Evolutionary conservation across 805 yeast genomes (phyloP), one percentile per base, ranked within the genome.

Genomic region (Hanseniaspora nectarophila): DNA sequence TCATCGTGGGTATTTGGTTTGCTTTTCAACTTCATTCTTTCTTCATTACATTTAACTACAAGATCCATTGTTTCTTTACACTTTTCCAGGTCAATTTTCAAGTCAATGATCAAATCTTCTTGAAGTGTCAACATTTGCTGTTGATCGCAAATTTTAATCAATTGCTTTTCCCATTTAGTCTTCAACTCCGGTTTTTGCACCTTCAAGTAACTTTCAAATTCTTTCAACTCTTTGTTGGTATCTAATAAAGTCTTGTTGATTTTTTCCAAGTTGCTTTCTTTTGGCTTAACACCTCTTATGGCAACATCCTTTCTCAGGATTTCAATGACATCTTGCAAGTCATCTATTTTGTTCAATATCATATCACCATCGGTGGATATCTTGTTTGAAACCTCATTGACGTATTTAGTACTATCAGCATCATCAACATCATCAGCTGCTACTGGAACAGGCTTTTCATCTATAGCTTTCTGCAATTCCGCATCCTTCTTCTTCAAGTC

Each of bases 61-160:
- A 92, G 70, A 38, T 76, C 77, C 61, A 81, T 86, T 0, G 97
- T 90, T 61, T 88, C 95, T 43, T 73, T 72, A 1, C 95, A 92
- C 59, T 80, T 82, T 23, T 74, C 76, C 31, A 92, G 67, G 66
- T 92, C 99, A 56, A 86, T 92, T 39, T 75, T 77, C 56, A 92
- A 67, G 61, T 90, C 95, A 29, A 72, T 73, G 1, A 86, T 77
- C 51, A 94, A 74, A 55, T 86, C 95, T 60, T 87, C 96, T 65
- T 90, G 97, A 18, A 87, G 73, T 53, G 85, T 85, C 67, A 89
- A 79, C 64, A 87, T 87, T 58, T 90, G 94, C 64, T 92, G 97
- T 61, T 89, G 97, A 60, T 87, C 95, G 57, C 95, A 83, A 13
- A 92, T 90, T 34, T 82, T 81, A 55, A 87, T 92, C 53, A 92